These are phyloP conservation scores for Didymella exigua DNA, from an alignment of 2,329 filamentous ascomycete species.

Conservation along the genomic window DNA sequence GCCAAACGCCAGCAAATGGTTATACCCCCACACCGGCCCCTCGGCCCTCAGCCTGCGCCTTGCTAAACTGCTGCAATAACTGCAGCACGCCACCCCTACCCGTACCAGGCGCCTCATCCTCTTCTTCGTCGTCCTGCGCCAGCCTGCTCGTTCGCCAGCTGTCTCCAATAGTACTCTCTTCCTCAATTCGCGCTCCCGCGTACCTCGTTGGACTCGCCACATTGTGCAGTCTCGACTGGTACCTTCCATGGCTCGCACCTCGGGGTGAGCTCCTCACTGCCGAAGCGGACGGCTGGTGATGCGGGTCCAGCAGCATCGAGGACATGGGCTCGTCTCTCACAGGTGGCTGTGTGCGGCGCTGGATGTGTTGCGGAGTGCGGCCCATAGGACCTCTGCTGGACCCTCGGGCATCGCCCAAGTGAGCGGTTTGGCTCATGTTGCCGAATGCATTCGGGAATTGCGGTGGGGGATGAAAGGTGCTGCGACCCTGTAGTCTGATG, in stretches of 20 bases:
- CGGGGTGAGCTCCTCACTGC: slow-evolving; percentile 51
- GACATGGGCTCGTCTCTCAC: slow-evolving; percentile 65
- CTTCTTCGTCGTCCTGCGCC: slow-evolving; percentile 55
- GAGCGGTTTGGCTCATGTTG: slow-evolving; percentile 50
- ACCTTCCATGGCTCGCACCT: slow-evolving; percentile 58
- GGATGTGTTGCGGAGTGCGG: slow-evolving; percentile 33
- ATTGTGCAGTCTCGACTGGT: slow-evolving; percentile 41
- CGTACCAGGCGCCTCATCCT: slow-evolving; percentile 51
- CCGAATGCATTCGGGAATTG: slow-evolving; percentile 71
- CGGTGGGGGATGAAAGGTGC: slow-evolving; percentile 75
- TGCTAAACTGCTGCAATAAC: slow-evolving; percentile 70
- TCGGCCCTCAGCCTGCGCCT: slow-evolving; percentile 61
- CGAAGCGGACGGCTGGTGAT: slow-evolving; percentile 69
- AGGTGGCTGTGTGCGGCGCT: slow-evolving; percentile 31
- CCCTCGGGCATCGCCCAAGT: slow-evolving; percentile 56
- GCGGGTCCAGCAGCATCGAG: slow-evolving; percentile 75
- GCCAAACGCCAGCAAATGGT: slow-evolving; percentile 1
- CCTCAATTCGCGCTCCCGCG: slow-evolving; percentile 45
- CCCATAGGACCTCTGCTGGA: slow-evolving; percentile 34
- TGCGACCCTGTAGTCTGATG: slow-evolving; percentile 53
- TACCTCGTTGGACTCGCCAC: slow-evolving; percentile 19
- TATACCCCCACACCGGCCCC: slow-evolving; percentile 44
- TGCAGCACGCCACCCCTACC: slow-evolving; percentile 65
- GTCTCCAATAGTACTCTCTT: slow-evolving; percentile 66
- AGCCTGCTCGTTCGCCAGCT: slow-evolving; percentile 58